A percentile compares a stretch with the other conserved stretches of the same genome.
Conservation (phyloP, 2,329 filamentous ascomycete genomes). For the Cladorrhinum sp. region DNA sequence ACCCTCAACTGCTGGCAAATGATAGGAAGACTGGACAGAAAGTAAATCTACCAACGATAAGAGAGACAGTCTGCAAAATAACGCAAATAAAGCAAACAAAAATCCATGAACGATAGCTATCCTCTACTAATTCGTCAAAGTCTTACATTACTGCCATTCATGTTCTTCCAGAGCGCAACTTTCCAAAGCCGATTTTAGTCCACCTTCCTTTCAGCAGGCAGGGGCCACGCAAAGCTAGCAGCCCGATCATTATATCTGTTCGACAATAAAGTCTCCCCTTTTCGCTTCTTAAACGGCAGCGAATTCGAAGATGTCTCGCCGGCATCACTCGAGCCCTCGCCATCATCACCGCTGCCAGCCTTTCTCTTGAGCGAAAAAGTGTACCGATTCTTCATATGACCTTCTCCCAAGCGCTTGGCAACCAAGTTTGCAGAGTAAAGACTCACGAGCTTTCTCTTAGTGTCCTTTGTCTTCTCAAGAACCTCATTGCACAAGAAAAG, state of each 20-base stretch:
- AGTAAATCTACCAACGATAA: too few species aligned
- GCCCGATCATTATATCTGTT: not conserved
- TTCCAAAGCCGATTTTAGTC: not conserved
- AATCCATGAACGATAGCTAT: too few species aligned
- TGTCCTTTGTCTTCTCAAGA: conserved; percentile 6
- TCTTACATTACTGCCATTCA: too few species aligned
- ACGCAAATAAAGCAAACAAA: too few species aligned
- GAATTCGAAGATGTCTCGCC: not conserved
- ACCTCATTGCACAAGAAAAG: conserved; percentile 27
- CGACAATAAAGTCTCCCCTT: not conserved
- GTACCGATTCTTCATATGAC: conserved; percentile 18
- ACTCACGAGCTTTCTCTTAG: conserved; percentile 49
- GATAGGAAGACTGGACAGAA: too few species aligned
- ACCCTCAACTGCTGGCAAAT: too few species aligned
- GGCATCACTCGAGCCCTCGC: not conserved
- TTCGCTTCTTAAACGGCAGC: not conserved
- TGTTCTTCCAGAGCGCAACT: too few species aligned
- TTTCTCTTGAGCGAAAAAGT: conserved; percentile 14
- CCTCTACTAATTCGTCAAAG: too few species aligned
- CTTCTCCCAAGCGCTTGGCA: conserved; percentile 29
- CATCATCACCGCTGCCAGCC: conserved; percentile 8
- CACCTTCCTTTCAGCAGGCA: not conserved
- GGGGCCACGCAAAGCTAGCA: not conserved
- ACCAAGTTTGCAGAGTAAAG: conserved; percentile 52
- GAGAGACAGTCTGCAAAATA: too few species aligned